phyloP scores from a whole-genome alignment of 73 alveolate genomes.

The Paramecium octaurelia region DNA sequence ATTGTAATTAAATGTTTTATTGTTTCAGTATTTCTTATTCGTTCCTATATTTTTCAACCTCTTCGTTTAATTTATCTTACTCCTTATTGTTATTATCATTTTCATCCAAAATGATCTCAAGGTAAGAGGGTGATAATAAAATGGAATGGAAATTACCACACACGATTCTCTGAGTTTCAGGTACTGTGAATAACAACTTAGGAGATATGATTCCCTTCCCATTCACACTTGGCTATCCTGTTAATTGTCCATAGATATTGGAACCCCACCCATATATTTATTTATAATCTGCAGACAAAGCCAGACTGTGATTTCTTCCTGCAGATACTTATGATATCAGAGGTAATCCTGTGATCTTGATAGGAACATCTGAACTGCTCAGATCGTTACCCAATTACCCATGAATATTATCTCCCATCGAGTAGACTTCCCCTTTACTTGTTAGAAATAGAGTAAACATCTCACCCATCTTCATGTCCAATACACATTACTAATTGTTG shows the following conservation, averaged over 20 bases:
- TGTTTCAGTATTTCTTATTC: slow-evolving; percentile 8
- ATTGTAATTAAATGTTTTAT: not conserved
- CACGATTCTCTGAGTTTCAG: slow-evolving; percentile 1
- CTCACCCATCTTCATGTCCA: slow-evolving; percentile 58
- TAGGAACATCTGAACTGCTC: slow-evolving; percentile 59
- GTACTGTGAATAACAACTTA: not conserved
- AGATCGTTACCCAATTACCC: slow-evolving; percentile 94
- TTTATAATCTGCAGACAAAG: slow-evolving; percentile 65
- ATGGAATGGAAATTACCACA: slow-evolving; percentile 45
- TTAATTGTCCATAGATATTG: slow-evolving; percentile 68
- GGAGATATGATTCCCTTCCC: not conserved
- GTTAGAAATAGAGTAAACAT: slow-evolving; percentile 46
- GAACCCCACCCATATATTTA: slow-evolving; percentile 82
- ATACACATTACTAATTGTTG: not conserved
- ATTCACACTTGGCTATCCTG: slow-evolving; percentile 47
- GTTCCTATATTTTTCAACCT: not conserved
- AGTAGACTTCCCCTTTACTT: slow-evolving; percentile 74
- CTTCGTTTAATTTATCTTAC: slow-evolving; percentile 11
- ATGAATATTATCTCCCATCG: slow-evolving; percentile 90
- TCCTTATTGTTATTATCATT: not conserved
- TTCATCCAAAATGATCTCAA: not conserved
- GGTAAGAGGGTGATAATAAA: not conserved
- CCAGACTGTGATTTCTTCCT: slow-evolving; percentile 81
- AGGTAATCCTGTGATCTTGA: slow-evolving; percentile 39
- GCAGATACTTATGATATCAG: slow-evolving; percentile 69